Conservation (phyloP, 2,329 filamentous ascomycete species). For the Dothistroma pini region DNA sequence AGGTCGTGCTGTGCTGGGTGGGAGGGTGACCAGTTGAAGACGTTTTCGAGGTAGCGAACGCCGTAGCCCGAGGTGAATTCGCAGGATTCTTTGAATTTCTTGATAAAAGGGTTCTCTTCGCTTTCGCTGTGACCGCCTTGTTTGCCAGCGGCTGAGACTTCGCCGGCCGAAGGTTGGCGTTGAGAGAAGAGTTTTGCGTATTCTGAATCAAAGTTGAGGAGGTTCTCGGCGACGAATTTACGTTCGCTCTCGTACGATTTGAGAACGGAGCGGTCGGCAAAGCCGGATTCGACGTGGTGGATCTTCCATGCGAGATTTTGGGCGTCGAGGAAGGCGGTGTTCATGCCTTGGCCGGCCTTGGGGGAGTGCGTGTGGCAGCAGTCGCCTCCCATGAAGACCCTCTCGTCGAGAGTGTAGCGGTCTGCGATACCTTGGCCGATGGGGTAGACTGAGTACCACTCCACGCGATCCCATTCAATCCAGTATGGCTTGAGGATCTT, state of each 20-base stretch:
- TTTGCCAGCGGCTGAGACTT: constrained; percentile 68
- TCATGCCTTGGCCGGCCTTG: constrained; percentile 64
- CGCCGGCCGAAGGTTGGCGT: constrained; percentile 66
- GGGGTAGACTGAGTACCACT: constrained; percentile 64
- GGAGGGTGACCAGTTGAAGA: constrained; percentile 73
- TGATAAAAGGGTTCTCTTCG: constrained; percentile 75
- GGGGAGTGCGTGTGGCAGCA: constrained; percentile 61
- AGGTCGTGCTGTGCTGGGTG: constrained; percentile 69
- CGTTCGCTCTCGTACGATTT: constrained; percentile 85
- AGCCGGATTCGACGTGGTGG: constrained; percentile 79
- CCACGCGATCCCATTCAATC: constrained; percentile 61
- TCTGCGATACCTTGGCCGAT: constrained; percentile 65
- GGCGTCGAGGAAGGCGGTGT: constrained; percentile 60
- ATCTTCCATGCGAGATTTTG: constrained; percentile 96
- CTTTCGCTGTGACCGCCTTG: constrained; percentile 31
- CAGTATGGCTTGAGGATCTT: constrained; percentile 58
- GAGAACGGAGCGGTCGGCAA: constrained; percentile 70
- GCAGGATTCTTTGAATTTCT: constrained; percentile 85
- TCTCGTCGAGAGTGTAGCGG: constrained; percentile 60
- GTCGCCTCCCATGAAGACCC: constrained; percentile 64
- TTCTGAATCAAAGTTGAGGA: constrained; percentile 81
- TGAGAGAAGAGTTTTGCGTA: constrained; percentile 89
- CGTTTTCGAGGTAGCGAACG: constrained; percentile 77
- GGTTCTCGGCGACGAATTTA: constrained; percentile 75
- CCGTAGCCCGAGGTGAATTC: constrained; percentile 93